A percentile compares a stretch with the other conserved stretches of the same genome.
Evolutionary conservation across 306 rosid species (phyloP).

Genomic region (Oemleria cerasiformis): DNA sequence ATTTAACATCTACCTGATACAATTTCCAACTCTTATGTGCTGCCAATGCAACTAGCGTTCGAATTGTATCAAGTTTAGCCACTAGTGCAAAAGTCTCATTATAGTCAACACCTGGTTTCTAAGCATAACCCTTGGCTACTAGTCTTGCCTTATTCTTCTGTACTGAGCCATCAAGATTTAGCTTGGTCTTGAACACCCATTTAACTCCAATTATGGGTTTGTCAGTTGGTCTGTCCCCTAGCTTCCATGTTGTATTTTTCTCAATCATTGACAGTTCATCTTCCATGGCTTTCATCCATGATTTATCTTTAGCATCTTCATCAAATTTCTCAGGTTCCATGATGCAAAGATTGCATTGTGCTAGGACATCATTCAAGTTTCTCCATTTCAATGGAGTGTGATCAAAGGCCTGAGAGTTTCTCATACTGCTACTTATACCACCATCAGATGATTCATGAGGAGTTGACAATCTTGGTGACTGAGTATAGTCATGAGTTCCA

Average conservation of each 20-base stretch:
- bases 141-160: not conserved
- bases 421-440: not conserved
- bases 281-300: not conserved
- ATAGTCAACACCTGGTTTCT: not conserved
- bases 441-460: not conserved
- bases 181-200: not conserved
- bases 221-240: not conserved
- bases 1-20: not conserved
- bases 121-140: not conserved
- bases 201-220: not conserved
- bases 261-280: not conserved
- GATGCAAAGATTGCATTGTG: not conserved
- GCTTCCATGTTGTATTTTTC: not conserved
- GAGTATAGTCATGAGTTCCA: not conserved
- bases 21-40: not conserved
- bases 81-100: not conserved
- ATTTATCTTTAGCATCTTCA: not conserved
- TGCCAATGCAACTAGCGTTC: not conserved
- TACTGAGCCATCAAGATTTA: not conserved
- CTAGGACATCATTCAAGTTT: not conserved
- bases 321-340: not conserved
- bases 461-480: not conserved
- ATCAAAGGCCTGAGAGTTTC: not conserved
- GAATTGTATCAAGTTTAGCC: not conserved
- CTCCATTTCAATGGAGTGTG: not conserved